Base-by-base conservation (phyloP, 1,284 basidiomycete species). In the Cryptococcus sp. region DNA sequence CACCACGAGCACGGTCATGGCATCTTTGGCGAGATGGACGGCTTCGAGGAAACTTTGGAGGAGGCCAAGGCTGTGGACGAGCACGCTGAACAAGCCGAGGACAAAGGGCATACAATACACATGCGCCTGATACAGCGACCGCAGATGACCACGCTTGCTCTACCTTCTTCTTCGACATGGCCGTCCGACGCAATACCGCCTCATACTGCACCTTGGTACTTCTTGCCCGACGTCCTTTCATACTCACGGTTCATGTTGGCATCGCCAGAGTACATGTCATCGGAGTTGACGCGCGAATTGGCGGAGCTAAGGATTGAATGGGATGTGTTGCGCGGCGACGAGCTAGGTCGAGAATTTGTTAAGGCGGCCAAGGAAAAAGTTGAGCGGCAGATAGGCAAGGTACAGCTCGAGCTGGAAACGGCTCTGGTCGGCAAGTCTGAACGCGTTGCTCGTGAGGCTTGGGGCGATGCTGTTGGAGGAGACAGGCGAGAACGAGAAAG, bases 171-270 rank as follows among this genome's bases (percentile, higher is more conserved):
- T 0, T 73, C 82, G 8, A 92, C 92, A 1, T 99, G 94, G 93
- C 95, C 93, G 15, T 96, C 90, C 3, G 90, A 93, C 61, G 83
- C 93, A 0, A 80, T 98, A n/a, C 88, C 90, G 11, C 88, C 91
- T 16, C 90, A 94, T 65, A 73, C 70, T 1, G 91, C 93, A 0
- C 94, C 95, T 7, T 98, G 94, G 82, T 86, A 96, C 75, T 98
- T 99, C 81, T 84, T 94, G 20, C 96, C 94, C 0, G 93, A 98
- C 71, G 90, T 96, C 25, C 87, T 89, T 65, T 81, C 83, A 20
- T 98, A 89, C 73, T 85, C 93, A 40, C 94, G 92, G 69, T 96
- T 98, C 80, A 96, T 98, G 91, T 86, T 99, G 20, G 93, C 93
- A 13, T 91, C 93, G 0, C 93, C 95, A 0, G 83, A 86, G 6